These are phyloP conservation scores for Cladosporium sp. DNA, from an alignment of 2,329 filamentous ascomycete genomes.

Conservation along the genomic window DNA sequence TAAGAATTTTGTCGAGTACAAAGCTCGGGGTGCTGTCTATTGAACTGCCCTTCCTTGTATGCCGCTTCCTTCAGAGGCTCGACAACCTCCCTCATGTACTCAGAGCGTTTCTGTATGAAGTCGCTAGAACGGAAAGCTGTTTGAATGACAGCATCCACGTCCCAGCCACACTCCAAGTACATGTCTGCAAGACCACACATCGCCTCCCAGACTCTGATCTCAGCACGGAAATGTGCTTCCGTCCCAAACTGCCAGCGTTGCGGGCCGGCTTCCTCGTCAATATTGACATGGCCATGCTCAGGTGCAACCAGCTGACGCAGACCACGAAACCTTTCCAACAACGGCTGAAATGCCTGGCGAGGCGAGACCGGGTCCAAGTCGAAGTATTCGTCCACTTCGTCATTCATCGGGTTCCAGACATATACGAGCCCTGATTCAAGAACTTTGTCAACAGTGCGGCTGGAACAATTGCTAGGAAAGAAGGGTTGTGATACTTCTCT, in stretches of 20 bases:
- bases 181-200: not conserved
- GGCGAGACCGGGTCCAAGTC: not conserved
- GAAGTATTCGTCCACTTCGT: not conserved
- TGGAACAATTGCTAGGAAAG: slow-evolving; percentile 29
- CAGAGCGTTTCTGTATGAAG: not conserved
- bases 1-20: not conserved
- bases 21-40: not conserved
- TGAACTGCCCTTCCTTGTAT: not conserved
- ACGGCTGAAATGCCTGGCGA: not conserved
- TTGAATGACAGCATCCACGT: not conserved
- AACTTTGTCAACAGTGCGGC: not conserved
- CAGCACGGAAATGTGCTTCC: not conserved
- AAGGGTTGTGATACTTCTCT: not conserved
- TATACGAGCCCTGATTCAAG: not conserved
- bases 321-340: not conserved
- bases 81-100: not conserved
- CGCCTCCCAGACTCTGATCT: not conserved
- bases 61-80: not conserved
- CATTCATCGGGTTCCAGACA: not conserved
- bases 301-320: not conserved
- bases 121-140: not conserved
- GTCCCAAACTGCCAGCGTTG: not conserved
- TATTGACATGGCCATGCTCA: not conserved
- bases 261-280: not conserved
- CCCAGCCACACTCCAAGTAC: not conserved